Evolutionary conservation across 148 eudicot species (phyloP), one percentile per base, ranked within the genome.

Genomic region (Simmondsia chinensis): DNA sequence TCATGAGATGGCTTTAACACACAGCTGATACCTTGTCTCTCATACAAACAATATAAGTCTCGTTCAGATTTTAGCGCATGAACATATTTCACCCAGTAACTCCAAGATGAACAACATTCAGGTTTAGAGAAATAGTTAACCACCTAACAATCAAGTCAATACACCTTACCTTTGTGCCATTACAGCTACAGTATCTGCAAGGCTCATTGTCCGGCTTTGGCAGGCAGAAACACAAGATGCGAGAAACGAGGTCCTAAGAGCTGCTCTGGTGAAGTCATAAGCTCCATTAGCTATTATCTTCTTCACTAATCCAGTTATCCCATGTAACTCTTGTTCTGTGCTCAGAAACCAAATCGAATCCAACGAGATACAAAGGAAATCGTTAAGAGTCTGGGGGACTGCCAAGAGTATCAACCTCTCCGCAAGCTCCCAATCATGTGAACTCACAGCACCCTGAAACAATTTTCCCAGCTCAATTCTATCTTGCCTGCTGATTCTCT

Each of bases 191-290:
- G 97, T 85, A 52, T 89, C 97, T 33, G 97, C 72, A 50, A 89
- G 79, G 65, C 76, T 79, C 88, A 82, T 79, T 7, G 95, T 85
- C 61, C 84, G 85, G 67, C 95, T 89, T 60, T 85, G 95, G 46
- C 97, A 89, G 0, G 97, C 97, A 39, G 95, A 91, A 30, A 91
- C 97, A 64, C 95, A 91, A 3, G 97, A 91, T 31, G 97, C 97
- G 32, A 91, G 85, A 69, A 91, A 91, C 7, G 97, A 82, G 52
- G 97, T 91, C 64, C 97, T 70, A 34, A 91, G 94, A 46, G 95
- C 95, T 36, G 97, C 95, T 69, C 97, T 68, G 8, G 95, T 85
- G 64, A 91, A 91, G 63, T 91, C 97, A 74, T 60, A 77, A 20
- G 97, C 97, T 13, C 97, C 97, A 57, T 64, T 72, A 24, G 64